Evolutionary conservation across 1,284 basidiomycete species (phyloP).

Genomic region (Puccinia polysora): DNA sequence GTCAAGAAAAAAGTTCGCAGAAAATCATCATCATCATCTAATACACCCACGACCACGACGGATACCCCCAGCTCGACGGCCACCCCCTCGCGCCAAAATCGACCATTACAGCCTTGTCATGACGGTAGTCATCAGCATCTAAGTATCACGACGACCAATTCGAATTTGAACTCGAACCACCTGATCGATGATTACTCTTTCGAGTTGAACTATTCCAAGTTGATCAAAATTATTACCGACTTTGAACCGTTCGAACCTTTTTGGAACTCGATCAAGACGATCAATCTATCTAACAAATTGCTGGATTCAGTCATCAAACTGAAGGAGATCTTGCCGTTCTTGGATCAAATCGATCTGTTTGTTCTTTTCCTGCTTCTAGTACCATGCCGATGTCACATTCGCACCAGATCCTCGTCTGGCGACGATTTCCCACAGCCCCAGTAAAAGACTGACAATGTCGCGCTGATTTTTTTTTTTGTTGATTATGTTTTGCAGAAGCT

Average conservation of each 20-base stretch:
- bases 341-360: conserved; percentile 75
- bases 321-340: conserved; percentile 83
- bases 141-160: conserved; percentile 14
- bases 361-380: conserved; percentile 49
- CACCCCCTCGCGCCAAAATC: not conserved
- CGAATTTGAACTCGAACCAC: conserved; percentile 19
- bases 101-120: not conserved
- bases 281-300: conserved; percentile 73
- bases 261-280: conserved; percentile 74
- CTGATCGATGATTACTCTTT: conserved; percentile 75
- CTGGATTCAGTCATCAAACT: conserved; percentile 84
- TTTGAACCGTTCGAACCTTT: conserved; percentile 89
- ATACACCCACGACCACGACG: conserved; percentile 9
- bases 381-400: no score
- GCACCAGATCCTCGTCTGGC: not conserved
- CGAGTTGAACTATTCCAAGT: conserved; percentile 78
- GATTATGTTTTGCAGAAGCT: conserved; percentile 17
- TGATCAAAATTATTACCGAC: conserved; percentile 89
- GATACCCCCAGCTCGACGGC: not conserved
- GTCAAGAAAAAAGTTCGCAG: conserved; percentile 26
- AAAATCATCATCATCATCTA: conserved; percentile 24
- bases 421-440: no score
- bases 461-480: conserved; percentile 32
- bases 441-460: not conserved
- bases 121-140: not conserved